Base-by-base conservation (phyloP, 805 yeast genomes). In the Myxozyma neotropica region DNA sequence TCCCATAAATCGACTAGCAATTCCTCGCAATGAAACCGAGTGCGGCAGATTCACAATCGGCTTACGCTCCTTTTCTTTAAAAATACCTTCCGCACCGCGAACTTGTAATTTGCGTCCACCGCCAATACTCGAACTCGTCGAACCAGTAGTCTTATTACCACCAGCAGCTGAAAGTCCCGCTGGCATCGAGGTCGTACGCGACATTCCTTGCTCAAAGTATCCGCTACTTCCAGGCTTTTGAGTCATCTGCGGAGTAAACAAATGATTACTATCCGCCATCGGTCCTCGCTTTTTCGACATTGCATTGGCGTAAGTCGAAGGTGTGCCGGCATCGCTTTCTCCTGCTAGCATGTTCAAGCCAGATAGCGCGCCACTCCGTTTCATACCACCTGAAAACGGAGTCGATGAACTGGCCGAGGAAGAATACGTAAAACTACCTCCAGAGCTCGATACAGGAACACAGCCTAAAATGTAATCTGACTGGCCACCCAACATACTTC, bases 401-500 rank as follows among this genome's bases (percentile, higher is more conserved):
- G 49, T 50, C 6, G 42, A 17, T 38, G 42, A 15, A 4, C 15
- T 24, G 19, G 38, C 15, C 7, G 26, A 6, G 17, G 23, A 47
- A 23, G 52, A 35, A 27, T n/a, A n/a, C n/a, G n/a, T n/a, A n/a
- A n/a, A n/a, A n/a, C n/a, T n/a, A n/a, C 36, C 26, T 12, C 38
- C 7, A 24, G 40, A 13, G 13, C n/a, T 19, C 21, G 52, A 17
- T 24, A 29, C 40, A 8, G 95, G 89, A 8, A 87, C 72, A 80
- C 96, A 73, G 70, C 96, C 83, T 71, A 85, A 72, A 72, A 81
- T 68, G 72, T 76, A 56, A 26, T 80, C 77, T 12, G 48, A 50
- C 17, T 39, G 36, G 0, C 89, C 93, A 55, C 86, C 87, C 68
- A 86, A 82, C 4, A 85, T 80, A 12, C 79, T 72, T 3, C 96